These are phyloP conservation scores for Sporothrix pseudoabietina DNA, from an alignment of 2,329 filamentous ascomycete genomes.

Conservation along the genomic window DNA sequence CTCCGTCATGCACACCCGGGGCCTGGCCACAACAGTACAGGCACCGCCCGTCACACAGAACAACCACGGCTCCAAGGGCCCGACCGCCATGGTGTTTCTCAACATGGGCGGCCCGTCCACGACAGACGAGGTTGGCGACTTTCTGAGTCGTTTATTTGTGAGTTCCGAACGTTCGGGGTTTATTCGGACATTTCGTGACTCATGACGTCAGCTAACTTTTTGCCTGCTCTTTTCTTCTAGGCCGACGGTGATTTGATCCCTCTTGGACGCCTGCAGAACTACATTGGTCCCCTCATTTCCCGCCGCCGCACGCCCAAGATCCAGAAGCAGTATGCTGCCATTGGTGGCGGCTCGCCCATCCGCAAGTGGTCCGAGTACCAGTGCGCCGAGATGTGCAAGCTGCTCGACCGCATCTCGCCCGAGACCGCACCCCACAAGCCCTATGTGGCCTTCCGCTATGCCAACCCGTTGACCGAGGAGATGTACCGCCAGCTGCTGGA, in stretches of 20 bases:
- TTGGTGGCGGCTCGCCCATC: slow-evolving; percentile 97
- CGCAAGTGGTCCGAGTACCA: slow-evolving; percentile 98
- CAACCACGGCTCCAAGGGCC: slow-evolving; percentile 68
- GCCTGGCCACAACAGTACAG: slow-evolving; percentile 56
- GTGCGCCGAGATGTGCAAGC: slow-evolving; percentile 93
- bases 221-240: slow-evolving; percentile 47
- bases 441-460: slow-evolving; percentile 96
- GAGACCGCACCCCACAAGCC: slow-evolving; percentile 96
- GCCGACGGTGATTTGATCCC: slow-evolving; percentile 93
- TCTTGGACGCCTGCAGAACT: slow-evolving; percentile 86
- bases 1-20: slow-evolving; percentile 45
- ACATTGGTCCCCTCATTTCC: slow-evolving; percentile 86
- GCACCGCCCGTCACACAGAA: slow-evolving; percentile 80
- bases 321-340: slow-evolving; percentile 89
- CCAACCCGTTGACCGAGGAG: slow-evolving; percentile 87
- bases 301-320: slow-evolving; percentile 92
- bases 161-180: slow-evolving; percentile 39
- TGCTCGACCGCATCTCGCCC: slow-evolving; percentile 86
- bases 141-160: slow-evolving; percentile 90
- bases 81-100: slow-evolving; percentile 97
- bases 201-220: neutral
- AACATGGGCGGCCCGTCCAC: slow-evolving; percentile 98
- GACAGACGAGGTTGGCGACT: slow-evolving; percentile 82
- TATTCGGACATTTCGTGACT: neutral
- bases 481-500: slow-evolving; percentile 82